phyloP scores from a whole-genome alignment of 164 flowering plant genomes.

The Liriodendron chinense region DNA sequence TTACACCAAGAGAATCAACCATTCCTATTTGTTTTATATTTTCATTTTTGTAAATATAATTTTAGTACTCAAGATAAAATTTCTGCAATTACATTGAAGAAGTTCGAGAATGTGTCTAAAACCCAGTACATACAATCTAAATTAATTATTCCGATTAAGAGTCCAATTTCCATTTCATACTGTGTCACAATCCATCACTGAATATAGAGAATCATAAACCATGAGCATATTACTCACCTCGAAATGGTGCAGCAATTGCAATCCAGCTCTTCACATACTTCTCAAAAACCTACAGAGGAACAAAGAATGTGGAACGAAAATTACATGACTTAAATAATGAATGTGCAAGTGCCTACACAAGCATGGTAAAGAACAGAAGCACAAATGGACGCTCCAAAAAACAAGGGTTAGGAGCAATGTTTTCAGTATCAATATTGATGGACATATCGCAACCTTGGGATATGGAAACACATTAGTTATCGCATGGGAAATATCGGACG shows the following conservation, averaged over 20 bases:
- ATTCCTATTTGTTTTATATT: too few species aligned
- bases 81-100: background rate
- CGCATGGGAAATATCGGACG: too few species aligned
- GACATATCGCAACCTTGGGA: too few species aligned
- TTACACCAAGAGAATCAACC: too few species aligned
- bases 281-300: conserved; percentile 69
- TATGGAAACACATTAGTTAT: too few species aligned
- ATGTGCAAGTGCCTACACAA: background rate
- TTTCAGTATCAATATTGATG: too few species aligned
- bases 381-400: background rate
- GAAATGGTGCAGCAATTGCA: conserved; percentile 97
- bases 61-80: background rate
- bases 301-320: background rate
- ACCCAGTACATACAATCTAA: background rate
- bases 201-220: background rate
- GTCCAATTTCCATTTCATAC: background rate
- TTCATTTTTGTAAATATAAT: background rate
- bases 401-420: background rate
- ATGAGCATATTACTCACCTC: conserved; percentile 39
- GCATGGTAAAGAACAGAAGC: background rate
- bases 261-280: conserved; percentile 97
- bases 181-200: background rate
- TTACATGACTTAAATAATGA: background rate
- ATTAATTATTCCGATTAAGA: background rate
- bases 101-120: too few species aligned